Evolutionary conservation across 1,284 basidiomycete genomes (phyloP).

Genomic region (Pseudozyma pruni): DNA sequence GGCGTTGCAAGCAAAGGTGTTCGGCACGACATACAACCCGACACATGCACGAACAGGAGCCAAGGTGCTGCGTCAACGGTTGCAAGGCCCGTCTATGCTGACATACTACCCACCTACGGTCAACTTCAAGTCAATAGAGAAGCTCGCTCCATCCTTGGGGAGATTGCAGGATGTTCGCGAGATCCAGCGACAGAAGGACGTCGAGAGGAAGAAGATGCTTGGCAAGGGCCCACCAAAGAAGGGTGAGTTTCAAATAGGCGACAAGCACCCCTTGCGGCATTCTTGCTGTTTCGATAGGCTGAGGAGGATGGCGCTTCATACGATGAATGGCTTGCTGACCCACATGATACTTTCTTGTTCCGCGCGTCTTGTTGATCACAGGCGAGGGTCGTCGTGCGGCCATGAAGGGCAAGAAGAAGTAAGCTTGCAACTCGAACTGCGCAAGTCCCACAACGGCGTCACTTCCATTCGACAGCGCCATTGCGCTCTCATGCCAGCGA

Average conservation of each 20-base stretch:
- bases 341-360: not conserved
- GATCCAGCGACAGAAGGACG: slow-evolving; percentile 55
- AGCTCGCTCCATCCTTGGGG: slow-evolving; percentile 30
- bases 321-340: not conserved
- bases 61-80: slow-evolving; percentile 55
- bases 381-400: slow-evolving; percentile 65
- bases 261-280: no score
- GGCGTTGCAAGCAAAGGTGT: slow-evolving; percentile 54
- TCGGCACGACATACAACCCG: slow-evolving; percentile 57
- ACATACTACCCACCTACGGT: slow-evolving; percentile 62
- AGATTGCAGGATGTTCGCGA: slow-evolving; percentile 47
- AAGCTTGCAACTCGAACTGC: not conserved
- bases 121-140: slow-evolving; percentile 47
- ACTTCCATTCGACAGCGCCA: no score
- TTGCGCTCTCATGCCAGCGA: no score
- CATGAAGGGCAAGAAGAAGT: slow-evolving; percentile 65
- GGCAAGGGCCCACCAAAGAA: slow-evolving; percentile 67
- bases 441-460: no score
- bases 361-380: slow-evolving; percentile 10
- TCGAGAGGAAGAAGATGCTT: slow-evolving; percentile 60
- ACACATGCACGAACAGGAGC: slow-evolving; percentile 56
- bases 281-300: no score
- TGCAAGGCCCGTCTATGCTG: slow-evolving; percentile 63
- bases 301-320: not conserved
- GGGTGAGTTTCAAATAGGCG: slow-evolving; percentile 50